phyloP scores from a whole-genome alignment of 768 basidiomycete species.

The Boletellus ananas region DNA sequence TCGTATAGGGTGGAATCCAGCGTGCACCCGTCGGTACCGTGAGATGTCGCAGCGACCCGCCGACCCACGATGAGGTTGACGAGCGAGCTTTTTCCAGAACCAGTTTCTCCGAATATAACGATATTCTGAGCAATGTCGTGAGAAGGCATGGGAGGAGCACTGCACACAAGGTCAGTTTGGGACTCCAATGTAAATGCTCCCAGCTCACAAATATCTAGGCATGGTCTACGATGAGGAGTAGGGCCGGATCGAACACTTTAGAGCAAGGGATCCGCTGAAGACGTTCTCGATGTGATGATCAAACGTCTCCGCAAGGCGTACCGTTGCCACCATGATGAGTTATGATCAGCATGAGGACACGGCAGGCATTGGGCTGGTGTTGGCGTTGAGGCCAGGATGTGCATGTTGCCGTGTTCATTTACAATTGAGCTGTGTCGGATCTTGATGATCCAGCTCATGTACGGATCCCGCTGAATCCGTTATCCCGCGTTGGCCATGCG shows the following conservation, averaged over 20 bases:
- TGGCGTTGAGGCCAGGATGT: no score
- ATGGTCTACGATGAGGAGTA: background rate
- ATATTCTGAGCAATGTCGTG: constrained; percentile 21
- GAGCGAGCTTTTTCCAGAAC: constrained; percentile 41
- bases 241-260: background rate
- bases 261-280: background rate
- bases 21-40: constrained; percentile 35
- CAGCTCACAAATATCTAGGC: constrained; percentile 8
- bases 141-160: constrained; percentile 12
- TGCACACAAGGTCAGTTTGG: constrained; percentile 4
- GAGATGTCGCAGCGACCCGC: constrained; percentile 30
- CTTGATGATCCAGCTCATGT: no score
- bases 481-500: background rate
- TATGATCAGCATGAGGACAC: constrained; percentile 16
- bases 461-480: no score
- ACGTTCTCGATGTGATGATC: constrained; percentile 1
- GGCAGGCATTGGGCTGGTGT: no score
- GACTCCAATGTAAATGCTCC: background rate
- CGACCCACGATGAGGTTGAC: constrained; percentile 39
- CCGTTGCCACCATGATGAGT: background rate
- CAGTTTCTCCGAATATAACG: constrained; percentile 32
- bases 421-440: background rate
- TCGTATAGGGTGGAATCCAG: constrained; percentile 26
- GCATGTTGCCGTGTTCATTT: no score
- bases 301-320: background rate